phyloP scores from a whole-genome alignment of 2,329 filamentous ascomycete species.

The Epichloe baconii region DNA sequence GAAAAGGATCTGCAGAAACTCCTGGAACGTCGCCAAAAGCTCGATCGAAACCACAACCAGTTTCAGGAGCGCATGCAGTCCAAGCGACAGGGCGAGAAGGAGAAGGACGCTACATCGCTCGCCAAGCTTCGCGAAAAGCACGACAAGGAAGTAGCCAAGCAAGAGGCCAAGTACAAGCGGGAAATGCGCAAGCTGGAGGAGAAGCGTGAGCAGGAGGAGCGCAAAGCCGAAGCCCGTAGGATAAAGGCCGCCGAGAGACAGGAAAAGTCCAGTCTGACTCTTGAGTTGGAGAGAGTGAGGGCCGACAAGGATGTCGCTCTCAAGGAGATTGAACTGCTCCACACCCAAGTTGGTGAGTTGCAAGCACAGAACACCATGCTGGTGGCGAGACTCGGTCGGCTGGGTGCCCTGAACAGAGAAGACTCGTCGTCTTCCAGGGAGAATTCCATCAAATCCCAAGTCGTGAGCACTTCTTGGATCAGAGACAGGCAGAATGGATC shows the following conservation, averaged over 20 bases:
- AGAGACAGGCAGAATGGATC: no score
- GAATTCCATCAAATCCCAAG: conserved; percentile 4
- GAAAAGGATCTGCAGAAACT: conserved; percentile 56
- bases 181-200: conserved; percentile 53
- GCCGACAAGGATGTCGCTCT: conserved; percentile 39
- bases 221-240: conserved; percentile 40
- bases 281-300: conserved; percentile 39
- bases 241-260: conserved; percentile 41
- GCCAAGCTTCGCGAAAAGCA: conserved; percentile 51
- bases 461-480: neutral
- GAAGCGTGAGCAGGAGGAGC: conserved; percentile 48
- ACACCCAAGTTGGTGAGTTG: conserved; percentile 40
- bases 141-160: conserved; percentile 48
- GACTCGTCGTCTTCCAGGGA: conserved; percentile 2
- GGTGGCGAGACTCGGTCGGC: conserved; percentile 37
- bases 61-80: conserved; percentile 34
- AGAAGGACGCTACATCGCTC: conserved; percentile 35
- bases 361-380: conserved; percentile 48
- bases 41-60: conserved; percentile 49
- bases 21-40: conserved; percentile 43
- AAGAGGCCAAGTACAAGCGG: conserved; percentile 51
- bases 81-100: conserved; percentile 33
- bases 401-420: conserved; percentile 23
- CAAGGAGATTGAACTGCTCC: conserved; percentile 41
- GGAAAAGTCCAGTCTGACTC: conserved; percentile 32